Conservation (phyloP, 768 basidiomycete genomes). For the Strobilomyces dryophilus region DNA sequence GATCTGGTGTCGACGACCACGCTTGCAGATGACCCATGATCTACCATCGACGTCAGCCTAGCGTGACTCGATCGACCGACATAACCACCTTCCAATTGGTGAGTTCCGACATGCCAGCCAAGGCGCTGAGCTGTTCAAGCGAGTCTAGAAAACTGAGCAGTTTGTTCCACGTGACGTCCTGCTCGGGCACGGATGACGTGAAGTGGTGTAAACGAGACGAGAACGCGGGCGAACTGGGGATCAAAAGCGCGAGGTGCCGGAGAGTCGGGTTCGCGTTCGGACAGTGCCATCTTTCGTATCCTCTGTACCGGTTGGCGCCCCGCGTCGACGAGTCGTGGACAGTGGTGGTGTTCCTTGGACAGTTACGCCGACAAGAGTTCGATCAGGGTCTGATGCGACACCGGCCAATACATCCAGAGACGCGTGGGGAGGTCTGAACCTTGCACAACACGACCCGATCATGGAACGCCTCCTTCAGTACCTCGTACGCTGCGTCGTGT, state of each 20-base stretch:
- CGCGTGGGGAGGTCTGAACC: conserved; percentile 29
- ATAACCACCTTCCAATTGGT: conserved; percentile 59
- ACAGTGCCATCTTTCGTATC: conserved; percentile 26
- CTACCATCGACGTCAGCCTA: conserved; percentile 22
- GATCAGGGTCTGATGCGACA: too few species aligned
- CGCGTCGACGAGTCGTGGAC: too few species aligned
- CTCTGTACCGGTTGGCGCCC: conserved; percentile 14
- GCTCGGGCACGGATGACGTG: conserved; percentile 53
- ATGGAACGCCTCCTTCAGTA: conserved; percentile 1
- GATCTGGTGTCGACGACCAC: too few species aligned
- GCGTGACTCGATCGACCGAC: background rate
- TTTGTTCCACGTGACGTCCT: conserved; percentile 48
- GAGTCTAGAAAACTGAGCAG: conserved; percentile 50
- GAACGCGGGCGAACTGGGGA: conserved; percentile 56
- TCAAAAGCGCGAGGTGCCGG: conserved; percentile 57
- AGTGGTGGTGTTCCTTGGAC: too few species aligned
- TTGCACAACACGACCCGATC: conserved; percentile 56
- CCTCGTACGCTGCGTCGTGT: too few species aligned
- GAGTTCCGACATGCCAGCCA: conserved; percentile 43
- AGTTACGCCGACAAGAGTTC: too few species aligned
- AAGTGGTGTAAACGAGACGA: conserved; percentile 66
- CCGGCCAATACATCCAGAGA: too few species aligned
- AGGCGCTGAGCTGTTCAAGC: conserved; percentile 47
- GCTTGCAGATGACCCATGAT: conserved; percentile 47
- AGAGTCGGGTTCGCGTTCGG: conserved; percentile 40